Conservation (phyloP, 345 rosid genomes). For the Durio zibethinus region DNA sequence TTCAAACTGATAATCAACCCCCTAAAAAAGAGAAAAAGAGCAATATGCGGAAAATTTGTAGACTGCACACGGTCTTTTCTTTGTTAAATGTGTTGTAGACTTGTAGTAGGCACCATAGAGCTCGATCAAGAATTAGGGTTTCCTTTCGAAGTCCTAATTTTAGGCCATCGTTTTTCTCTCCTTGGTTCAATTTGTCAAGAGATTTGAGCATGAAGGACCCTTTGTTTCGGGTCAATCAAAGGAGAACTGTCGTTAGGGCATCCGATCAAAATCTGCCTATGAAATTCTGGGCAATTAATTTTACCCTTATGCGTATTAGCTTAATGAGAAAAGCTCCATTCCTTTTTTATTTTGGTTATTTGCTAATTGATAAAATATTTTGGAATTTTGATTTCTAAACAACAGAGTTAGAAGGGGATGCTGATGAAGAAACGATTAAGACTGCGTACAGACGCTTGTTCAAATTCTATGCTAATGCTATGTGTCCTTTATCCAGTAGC, state of each 20-base stretch:
- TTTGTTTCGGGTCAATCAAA: slow-evolving; percentile 57
- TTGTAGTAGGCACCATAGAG: slow-evolving; percentile 36
- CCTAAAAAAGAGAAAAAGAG: slow-evolving; percentile 31
- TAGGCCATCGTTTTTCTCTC: slow-evolving; percentile 36
- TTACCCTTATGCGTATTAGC: not conserved
- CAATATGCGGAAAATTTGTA: slow-evolving; percentile 58
- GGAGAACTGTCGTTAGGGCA: slow-evolving; percentile 56
- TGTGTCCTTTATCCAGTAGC: slow-evolving; percentile 9
- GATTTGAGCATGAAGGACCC: slow-evolving; percentile 30
- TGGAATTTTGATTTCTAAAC: not conserved
- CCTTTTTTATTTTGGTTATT: not conserved
- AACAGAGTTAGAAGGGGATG: slow-evolving; percentile 78
- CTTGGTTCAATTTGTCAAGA: slow-evolving; percentile 41
- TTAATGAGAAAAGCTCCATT: slow-evolving; percentile 2
- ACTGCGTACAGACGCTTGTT: slow-evolving; percentile 83
- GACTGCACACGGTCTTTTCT: slow-evolving; percentile 56
- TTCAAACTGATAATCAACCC: not conserved
- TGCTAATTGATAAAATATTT: not conserved
- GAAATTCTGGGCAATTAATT: slow-evolving; percentile 72
- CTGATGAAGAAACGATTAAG: slow-evolving; percentile 83
- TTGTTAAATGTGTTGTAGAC: slow-evolving; percentile 50
- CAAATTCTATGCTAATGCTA: slow-evolving; percentile 93
- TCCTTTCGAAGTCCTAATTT: slow-evolving; percentile 41
- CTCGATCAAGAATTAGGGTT: slow-evolving; percentile 47
- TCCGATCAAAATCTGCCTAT: slow-evolving; percentile 67